Conservation (phyloP, 305 asterid genomes). For the Withania somnifera region DNA sequence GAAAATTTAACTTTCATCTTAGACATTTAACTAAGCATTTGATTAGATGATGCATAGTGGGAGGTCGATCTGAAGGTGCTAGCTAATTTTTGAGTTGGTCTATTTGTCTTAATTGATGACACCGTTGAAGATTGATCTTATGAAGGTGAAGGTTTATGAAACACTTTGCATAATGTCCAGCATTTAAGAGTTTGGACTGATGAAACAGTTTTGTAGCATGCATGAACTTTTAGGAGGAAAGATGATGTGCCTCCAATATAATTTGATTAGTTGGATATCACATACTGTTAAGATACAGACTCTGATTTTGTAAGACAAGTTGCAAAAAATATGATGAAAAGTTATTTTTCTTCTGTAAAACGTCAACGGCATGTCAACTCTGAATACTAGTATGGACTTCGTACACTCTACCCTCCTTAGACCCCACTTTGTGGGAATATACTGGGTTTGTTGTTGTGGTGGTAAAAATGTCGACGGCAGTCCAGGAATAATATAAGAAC, state of each 20-base stretch:
- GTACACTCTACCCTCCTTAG: no score
- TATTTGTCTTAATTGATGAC: neutral
- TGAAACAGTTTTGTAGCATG: neutral
- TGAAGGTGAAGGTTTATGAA: neutral
- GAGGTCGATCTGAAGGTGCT: neutral
- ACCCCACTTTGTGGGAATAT: no score
- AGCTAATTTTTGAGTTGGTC: neutral
- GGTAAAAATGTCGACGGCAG: no score
- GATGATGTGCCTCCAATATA: neutral
- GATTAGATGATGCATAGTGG: neutral
- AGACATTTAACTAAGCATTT: neutral
- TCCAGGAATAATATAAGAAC: neutral
- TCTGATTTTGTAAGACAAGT: neutral
- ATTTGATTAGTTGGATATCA: neutral
- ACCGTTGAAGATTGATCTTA: neutral
- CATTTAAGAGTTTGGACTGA: neutral
- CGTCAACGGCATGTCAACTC: no score
- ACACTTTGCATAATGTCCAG: neutral
- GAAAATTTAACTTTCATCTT: neutral
- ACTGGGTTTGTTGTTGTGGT: no score
- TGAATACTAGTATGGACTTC: no score
- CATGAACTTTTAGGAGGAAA: neutral
- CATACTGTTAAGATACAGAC: neutral
- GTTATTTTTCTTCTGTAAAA: neutral
- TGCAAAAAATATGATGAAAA: neutral